These are phyloP conservation scores for Zygosaccharomyces pseudorouxii DNA, from an alignment of 805 yeast genomes.

Conservation along the genomic window DNA sequence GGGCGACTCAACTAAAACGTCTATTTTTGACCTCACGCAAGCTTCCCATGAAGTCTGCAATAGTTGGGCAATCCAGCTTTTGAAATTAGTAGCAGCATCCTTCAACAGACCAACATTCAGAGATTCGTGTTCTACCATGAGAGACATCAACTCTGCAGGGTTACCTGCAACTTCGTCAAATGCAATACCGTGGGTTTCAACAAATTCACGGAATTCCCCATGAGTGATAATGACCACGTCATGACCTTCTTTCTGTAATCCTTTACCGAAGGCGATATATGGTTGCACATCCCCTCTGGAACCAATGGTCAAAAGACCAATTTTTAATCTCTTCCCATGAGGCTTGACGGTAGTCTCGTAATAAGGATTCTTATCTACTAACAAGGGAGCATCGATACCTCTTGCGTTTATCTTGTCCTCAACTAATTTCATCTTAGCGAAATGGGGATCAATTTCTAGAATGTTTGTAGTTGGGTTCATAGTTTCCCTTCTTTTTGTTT, in stretches of 20 bases:
- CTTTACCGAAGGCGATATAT: slow-evolving; percentile 83
- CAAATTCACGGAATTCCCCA: slow-evolving; percentile 72
- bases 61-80: slow-evolving; percentile 77
- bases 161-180: slow-evolving; percentile 84
- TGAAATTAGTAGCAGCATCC: slow-evolving; percentile 77
- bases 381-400: slow-evolving; percentile 64
- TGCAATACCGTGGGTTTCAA: slow-evolving; percentile 57
- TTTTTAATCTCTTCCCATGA: slow-evolving; percentile 43
- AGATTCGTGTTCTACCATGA: slow-evolving; percentile 89
- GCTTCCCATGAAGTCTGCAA: slow-evolving; percentile 78
- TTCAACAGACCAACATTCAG: slow-evolving; percentile 76
- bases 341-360: slow-evolving; percentile 51
- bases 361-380: slow-evolving; percentile 61
- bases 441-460: slow-evolving; percentile 34
- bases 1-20: slow-evolving; percentile 89
- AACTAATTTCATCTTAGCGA: slow-evolving; percentile 59
- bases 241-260: slow-evolving; percentile 77
- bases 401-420: slow-evolving; percentile 61
- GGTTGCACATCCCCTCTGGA: slow-evolving; percentile 98
- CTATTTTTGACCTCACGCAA: slow-evolving; percentile 58
- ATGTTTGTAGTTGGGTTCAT: slow-evolving; percentile 8
- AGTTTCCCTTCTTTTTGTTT: slow-evolving; percentile 15
- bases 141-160: slow-evolving; percentile 85
- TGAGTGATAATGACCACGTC: slow-evolving; percentile 82
- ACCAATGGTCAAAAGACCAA: slow-evolving; percentile 82